Evolutionary conservation across 2,329 filamentous ascomycete genomes (phyloP), one percentile per base, ranked within the genome.

Genomic region (Epichloe gansuensis): DNA sequence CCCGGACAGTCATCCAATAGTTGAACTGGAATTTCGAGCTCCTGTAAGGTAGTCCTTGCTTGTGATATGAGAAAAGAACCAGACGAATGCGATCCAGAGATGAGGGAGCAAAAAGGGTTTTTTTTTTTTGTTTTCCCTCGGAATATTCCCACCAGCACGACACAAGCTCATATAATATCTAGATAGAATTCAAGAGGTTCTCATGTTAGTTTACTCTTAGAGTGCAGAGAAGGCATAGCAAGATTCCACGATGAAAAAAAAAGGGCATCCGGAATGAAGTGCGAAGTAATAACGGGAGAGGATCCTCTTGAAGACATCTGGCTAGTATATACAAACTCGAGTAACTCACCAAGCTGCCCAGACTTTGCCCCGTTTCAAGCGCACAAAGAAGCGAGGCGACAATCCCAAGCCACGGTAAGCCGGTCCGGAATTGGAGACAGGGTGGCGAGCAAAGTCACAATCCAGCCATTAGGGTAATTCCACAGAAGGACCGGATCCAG

Each of bases 311-410:
- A 66, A 68, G 57, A 60, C 59, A 65, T 63, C 68, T 72, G 68
- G 68, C 66, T 66, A 66, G 68, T 74, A 76, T 74, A 71, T 75
- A 76, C 73, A 76, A 70, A 71, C 69, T 70, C 66, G 64, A 65
- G 66, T 62, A 60, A 71, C 74, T 75, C 68, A 76, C 74, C 74
- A 73, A 69, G 73, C 73, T 76, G 73, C 74, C 74, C 71, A 64
- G 71, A 71, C 64, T 61, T 64, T 61, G 63, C 64, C 66, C 59
- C 57, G 59, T 57, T 58, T 44, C 4, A 31, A 25, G 12, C 43
- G 36, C 43, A 47, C 63, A 57, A 17, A 52, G 48, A 38, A 36
- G 34, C 38, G 6, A 34, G 49, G 50, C 27, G 63, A 57, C 58
- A 56, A 54, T 53, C 43, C 55, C 55, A 52, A 51, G 41, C 45